These are phyloP conservation scores for Fusarium sarcochroum DNA, from an alignment of 2,329 filamentous ascomycete genomes.

Conservation along the genomic window DNA sequence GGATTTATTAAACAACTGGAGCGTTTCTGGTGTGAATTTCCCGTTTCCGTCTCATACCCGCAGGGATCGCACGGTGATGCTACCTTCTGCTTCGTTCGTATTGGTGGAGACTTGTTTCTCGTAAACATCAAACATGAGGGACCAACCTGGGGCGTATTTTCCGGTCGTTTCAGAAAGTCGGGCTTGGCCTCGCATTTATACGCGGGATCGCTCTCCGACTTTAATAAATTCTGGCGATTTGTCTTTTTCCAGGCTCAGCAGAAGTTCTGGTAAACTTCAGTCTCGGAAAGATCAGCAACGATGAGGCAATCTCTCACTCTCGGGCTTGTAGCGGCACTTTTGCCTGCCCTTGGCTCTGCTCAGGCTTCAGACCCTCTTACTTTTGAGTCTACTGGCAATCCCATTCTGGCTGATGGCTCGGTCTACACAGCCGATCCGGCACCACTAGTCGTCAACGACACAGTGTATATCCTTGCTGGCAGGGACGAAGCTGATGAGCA, in stretches of 20 bases:
- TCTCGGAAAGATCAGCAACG: neutral
- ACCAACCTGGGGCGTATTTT: neutral
- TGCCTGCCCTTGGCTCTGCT: neutral
- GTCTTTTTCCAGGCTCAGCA: neutral
- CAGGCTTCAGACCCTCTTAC: conserved; percentile 2
- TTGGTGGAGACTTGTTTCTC: conserved; percentile 11
- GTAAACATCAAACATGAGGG: neutral
- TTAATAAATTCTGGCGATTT: neutral
- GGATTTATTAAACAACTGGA: conserved; percentile 5
- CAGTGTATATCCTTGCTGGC: conserved; percentile 55
- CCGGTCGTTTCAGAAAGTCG: conserved; percentile 2
- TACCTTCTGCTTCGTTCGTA: neutral
- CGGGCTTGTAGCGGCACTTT: neutral
- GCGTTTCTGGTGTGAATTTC: conserved; percentile 4
- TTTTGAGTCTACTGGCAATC: conserved; percentile 53
- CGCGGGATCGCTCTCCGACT: neutral
- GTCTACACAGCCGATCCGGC: conserved; percentile 58
- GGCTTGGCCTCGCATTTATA: neutral
- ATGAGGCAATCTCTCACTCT: conserved; percentile 6
- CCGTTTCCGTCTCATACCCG: conserved; percentile 3
- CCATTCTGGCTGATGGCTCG: conserved; percentile 55
- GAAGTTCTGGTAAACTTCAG: neutral
- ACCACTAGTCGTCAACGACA: conserved; percentile 55
- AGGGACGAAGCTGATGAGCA: conserved; percentile 51
- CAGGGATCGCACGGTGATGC: conserved; percentile 2